phyloP scores from a whole-genome alignment of 2,329 filamentous ascomycete genomes.

The Colletotrichum lindemuthianum region DNA sequence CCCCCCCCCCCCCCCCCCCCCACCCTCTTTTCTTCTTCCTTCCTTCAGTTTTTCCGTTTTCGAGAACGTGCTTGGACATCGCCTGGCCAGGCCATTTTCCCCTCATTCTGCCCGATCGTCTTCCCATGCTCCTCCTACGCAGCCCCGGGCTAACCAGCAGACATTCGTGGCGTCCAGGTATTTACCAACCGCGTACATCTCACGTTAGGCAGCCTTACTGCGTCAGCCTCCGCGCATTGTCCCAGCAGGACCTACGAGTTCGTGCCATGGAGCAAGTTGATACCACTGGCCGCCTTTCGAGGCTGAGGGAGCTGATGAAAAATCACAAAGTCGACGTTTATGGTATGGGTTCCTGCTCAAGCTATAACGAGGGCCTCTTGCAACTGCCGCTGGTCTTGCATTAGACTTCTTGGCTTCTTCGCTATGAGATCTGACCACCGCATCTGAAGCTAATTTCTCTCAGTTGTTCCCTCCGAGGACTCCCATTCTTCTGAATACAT shows the following conservation, averaged over 20 bases:
- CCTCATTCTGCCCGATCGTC: neutral
- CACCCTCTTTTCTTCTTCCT: no score
- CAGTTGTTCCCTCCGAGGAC: constrained; percentile 96
- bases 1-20: no score
- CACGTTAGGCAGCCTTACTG: no score
- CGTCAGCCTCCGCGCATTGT: constrained; percentile 9
- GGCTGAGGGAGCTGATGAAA: constrained; percentile 87
- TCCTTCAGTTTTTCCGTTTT: no score
- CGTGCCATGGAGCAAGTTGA: constrained; percentile 77
- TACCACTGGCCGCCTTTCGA: constrained; percentile 79
- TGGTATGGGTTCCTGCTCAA: constrained; percentile 63
- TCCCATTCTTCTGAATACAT: constrained; percentile 99
- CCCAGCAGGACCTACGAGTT: neutral
- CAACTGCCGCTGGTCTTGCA: neutral
- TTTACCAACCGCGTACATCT: no score
- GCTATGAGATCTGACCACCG: neutral
- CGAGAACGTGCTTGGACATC: no score
- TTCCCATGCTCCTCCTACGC: no score
- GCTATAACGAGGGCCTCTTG: constrained; percentile 39
- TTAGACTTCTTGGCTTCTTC: neutral
- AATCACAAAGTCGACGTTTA: constrained; percentile 90
- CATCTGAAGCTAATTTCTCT: neutral
- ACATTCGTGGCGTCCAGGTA: no score
- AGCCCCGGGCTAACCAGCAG: no score
- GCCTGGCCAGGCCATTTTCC: no score